Percentiles rank a stretch among this genome's conserved stretches.
phyloP scores from a whole-genome alignment of 805 yeast genomes.

The Candida odintsovae region DNA sequence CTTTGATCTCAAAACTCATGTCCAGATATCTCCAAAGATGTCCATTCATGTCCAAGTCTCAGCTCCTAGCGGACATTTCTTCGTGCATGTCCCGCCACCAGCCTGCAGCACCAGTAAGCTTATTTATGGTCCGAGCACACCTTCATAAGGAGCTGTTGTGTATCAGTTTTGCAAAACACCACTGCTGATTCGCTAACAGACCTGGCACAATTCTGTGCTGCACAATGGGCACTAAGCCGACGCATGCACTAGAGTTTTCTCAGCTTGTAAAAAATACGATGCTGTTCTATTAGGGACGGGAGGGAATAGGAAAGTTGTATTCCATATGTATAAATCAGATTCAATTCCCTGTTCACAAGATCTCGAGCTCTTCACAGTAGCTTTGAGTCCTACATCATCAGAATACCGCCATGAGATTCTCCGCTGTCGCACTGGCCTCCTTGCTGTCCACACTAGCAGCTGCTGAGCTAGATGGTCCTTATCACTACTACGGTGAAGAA shows the following conservation, averaged over 20 bases:
- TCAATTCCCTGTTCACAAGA: not conserved
- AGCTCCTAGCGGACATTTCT: not conserved
- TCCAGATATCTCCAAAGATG: too few species aligned
- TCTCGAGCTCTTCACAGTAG: not conserved
- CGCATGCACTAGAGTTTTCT: not conserved
- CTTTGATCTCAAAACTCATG: too few species aligned
- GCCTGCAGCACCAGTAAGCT: not conserved
- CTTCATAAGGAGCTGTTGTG: too few species aligned
- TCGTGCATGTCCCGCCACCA: not conserved
- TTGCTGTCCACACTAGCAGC: not conserved
- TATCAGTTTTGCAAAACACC: not conserved
- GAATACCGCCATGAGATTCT: not conserved
- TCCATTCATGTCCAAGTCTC: not conserved
- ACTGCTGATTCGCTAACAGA: not conserved
- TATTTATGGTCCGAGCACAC: not conserved
- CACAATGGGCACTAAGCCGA: not conserved
- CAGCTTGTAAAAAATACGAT: not conserved
- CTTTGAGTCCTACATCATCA: not conserved
- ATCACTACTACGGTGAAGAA: slow-evolving; percentile 16
- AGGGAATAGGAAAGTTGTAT: too few species aligned
- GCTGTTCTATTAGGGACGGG: too few species aligned
- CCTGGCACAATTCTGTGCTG: not conserved
- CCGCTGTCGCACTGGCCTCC: not conserved
- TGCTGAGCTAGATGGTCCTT: slow-evolving; percentile 1
- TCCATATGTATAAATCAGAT: not conserved